Percentiles rank a stretch among this genome's conserved stretches.
Conservation (phyloP, 2,329 filamentous ascomycete species). For the Chaetomiaceae sp. region DNA sequence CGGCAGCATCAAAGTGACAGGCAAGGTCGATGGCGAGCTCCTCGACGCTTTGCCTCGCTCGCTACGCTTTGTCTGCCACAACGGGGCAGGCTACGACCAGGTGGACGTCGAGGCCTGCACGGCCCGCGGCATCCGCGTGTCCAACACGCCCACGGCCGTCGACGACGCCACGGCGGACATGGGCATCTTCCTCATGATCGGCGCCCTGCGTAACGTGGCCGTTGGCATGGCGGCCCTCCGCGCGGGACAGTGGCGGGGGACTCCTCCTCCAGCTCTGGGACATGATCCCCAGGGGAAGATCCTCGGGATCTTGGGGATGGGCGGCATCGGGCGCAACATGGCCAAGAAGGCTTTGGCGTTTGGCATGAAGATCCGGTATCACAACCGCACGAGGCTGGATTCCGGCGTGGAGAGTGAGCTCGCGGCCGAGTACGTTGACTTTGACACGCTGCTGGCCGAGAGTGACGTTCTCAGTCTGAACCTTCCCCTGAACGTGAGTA, state of each 20-base stretch:
- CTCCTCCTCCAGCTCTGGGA: constrained; percentile 54
- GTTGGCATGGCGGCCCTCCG: constrained; percentile 62
- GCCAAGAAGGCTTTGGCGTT: constrained; percentile 71
- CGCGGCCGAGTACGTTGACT: constrained; percentile 63
- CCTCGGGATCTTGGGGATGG: constrained; percentile 80
- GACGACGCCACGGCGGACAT: constrained; percentile 81
- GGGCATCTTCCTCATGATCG: constrained; percentile 75
- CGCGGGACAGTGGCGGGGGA: constrained; percentile 63
- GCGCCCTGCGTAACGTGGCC: constrained; percentile 71
- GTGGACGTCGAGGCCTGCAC: constrained; percentile 71
- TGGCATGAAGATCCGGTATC: constrained; percentile 70
- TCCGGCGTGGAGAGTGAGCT: constrained; percentile 48
- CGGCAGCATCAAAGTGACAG: constrained; percentile 58
- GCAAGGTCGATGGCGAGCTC: constrained; percentile 67
- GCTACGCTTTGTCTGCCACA: constrained; percentile 57
- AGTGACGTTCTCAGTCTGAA: constrained; percentile 80
- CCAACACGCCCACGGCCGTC: constrained; percentile 76
- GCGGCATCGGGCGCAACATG: constrained; percentile 75
- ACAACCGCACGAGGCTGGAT: constrained; percentile 62
- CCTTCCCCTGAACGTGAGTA: constrained; percentile 70
- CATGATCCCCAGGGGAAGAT: constrained; percentile 76
- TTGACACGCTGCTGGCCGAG: constrained; percentile 64
- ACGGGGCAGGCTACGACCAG: constrained; percentile 80
- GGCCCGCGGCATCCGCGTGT: constrained; percentile 61
- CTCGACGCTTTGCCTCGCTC: constrained; percentile 51